Conservation (phyloP, 768 basidiomycete species). For the Omphalotus guepiniiformis region DNA sequence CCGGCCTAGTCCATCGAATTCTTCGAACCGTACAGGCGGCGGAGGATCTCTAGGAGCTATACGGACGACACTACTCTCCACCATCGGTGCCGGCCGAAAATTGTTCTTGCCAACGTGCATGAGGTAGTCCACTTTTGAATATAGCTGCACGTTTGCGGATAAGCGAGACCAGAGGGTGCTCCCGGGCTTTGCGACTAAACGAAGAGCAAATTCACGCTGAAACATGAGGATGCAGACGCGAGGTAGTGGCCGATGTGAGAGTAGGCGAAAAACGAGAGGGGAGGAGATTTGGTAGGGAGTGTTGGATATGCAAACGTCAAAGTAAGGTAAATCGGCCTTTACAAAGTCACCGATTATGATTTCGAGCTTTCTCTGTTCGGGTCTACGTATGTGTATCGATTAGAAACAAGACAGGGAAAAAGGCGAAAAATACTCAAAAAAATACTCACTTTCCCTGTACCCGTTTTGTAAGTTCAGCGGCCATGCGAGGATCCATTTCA, state of each 20-base stretch:
- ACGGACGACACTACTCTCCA: constrained; percentile 90
- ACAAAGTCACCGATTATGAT: constrained; percentile 97
- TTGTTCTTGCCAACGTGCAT: constrained; percentile 97
- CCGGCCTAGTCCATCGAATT: constrained; percentile 93
- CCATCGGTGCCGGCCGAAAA: constrained; percentile 93
- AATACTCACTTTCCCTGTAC: constrained; percentile 93
- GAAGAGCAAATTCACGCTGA: constrained; percentile 95
- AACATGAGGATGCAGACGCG: constrained; percentile 99
- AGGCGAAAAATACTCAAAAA: constrained; percentile 2
- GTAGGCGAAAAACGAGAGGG: constrained; percentile 91
- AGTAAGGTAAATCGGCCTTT: constrained; percentile 96
- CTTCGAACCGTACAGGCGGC: constrained; percentile 92
- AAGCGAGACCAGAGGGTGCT: constrained; percentile 89
- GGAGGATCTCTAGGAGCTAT: constrained; percentile 92
- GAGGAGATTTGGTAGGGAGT: constrained; percentile 99
- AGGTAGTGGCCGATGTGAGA: constrained; percentile 93
- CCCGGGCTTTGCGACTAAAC: constrained; percentile 82
- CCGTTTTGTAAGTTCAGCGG: constrained; percentile 93
- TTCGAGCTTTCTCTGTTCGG: constrained; percentile 92
- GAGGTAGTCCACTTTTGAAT: constrained; percentile 92
- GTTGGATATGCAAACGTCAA: constrained; percentile 98
- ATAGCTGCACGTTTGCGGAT: constrained; percentile 95
- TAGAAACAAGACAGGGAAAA: neutral
- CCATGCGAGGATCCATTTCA: constrained; percentile 99
- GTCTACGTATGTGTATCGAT: constrained; percentile 43